Percentiles rank a stretch among this genome's conserved stretches.
Conservation (phyloP, 768 basidiomycete species). For the Pisolithus sp. region DNA sequence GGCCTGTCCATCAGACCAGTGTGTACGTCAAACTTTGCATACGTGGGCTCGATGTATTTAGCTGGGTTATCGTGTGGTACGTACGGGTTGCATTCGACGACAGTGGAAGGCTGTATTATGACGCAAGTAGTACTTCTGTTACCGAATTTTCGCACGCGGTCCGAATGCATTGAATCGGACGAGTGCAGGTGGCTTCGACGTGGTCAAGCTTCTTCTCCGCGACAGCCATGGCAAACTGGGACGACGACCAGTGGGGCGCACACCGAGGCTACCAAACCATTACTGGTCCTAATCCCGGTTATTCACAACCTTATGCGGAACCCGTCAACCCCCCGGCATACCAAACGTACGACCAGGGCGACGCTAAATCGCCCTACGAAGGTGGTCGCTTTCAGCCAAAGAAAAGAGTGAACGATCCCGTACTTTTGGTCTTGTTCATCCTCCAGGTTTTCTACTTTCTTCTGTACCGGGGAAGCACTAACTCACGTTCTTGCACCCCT, state of each 20-base stretch:
- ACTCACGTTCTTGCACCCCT: no score
- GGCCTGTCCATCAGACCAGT: no score
- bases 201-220: conserved; percentile 11
- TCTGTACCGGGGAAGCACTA: no score
- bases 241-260: conserved; percentile 16
- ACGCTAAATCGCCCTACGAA: conserved; percentile 49
- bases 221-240: conserved; percentile 14
- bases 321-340: conserved; percentile 13
- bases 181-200: no score
- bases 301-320: conserved; percentile 21
- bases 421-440: conserved; percentile 68
- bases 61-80: no score
- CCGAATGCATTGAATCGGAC: no score
- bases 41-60: no score
- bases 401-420: conserved; percentile 64
- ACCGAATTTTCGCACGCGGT: no score
- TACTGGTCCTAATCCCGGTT: conserved; percentile 14
- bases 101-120: no score
- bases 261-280: conserved; percentile 9
- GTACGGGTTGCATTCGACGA: no score
- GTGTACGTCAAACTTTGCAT: no score
- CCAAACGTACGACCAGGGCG: conserved; percentile 23
- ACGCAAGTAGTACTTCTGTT: no score
- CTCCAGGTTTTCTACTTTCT: conserved; percentile 40
- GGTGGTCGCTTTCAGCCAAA: conserved; percentile 62